These are phyloP conservation scores for Leucaena leucocephala DNA, from an alignment of 306 rosid species.

Conservation along the genomic window DNA sequence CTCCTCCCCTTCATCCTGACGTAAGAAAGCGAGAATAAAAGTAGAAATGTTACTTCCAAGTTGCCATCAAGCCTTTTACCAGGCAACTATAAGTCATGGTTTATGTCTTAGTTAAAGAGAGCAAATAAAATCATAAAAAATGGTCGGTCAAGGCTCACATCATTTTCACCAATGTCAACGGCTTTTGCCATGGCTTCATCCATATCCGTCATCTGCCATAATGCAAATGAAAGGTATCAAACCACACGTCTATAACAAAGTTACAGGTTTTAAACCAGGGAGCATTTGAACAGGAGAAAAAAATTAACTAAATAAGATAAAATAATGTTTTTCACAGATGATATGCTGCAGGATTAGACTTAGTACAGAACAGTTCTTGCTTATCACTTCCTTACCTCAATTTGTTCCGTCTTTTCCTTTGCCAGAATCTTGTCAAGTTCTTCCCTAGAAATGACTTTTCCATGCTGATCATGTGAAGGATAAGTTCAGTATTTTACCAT, in stretches of 20 bases:
- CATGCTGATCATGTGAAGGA: slow-evolving; percentile 63
- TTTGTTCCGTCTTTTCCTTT: slow-evolving; percentile 69
- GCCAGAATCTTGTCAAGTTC: slow-evolving; percentile 75
- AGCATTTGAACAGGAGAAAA: slow-evolving; percentile 19
- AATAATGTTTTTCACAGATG: background rate
- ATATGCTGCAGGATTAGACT: slow-evolving; percentile 8
- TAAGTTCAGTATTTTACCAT: slow-evolving; percentile 34
- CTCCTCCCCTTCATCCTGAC: slow-evolving; percentile 79
- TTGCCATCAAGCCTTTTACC: slow-evolving; percentile 22
- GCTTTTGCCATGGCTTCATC: slow-evolving; percentile 96
- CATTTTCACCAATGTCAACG: slow-evolving; percentile 93
- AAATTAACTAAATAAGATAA: background rate
- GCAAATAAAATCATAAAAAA: slow-evolving; percentile 19
- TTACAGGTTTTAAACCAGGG: slow-evolving; percentile 11
- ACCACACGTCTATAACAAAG: background rate
- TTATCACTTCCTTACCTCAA: slow-evolving; percentile 60
- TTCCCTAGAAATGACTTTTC: slow-evolving; percentile 83
- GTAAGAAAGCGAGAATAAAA: slow-evolving; percentile 22
- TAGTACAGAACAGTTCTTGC: slow-evolving; percentile 16
- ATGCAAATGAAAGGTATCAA: slow-evolving; percentile 35
- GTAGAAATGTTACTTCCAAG: slow-evolving; percentile 31
- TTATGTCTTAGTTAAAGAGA: background rate
- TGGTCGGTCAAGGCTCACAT: slow-evolving; percentile 57
- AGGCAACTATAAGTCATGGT: slow-evolving; percentile 4
- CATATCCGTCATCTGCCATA: slow-evolving; percentile 68